Evolutionary conservation across 768 basidiomycete genomes (phyloP).

Genomic region (Phanerochaete sordida): DNA sequence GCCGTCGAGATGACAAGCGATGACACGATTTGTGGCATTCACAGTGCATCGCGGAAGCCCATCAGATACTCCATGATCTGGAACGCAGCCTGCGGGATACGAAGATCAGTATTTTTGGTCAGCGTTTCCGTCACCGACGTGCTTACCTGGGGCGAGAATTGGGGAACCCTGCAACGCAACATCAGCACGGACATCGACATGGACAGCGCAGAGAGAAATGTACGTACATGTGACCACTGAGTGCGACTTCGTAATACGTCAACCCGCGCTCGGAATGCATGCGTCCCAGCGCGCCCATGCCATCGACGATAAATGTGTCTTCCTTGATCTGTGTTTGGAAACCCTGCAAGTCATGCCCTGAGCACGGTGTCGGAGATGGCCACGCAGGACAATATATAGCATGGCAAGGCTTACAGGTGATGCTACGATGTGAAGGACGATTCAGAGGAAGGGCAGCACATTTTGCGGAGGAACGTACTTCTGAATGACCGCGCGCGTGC

Average conservation of each 20-base stretch:
- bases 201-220: background rate
- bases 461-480: conserved; percentile 29
- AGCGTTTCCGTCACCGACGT: no score
- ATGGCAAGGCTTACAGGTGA: conserved; percentile 33
- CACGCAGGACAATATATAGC: no score
- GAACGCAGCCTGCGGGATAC: conserved; percentile 71
- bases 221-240: conserved; percentile 71
- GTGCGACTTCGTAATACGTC: conserved; percentile 61
- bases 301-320: conserved; percentile 70
- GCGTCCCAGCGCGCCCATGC: conserved; percentile 63
- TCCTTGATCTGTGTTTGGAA: conserved; percentile 66
- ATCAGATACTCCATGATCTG: conserved; percentile 67
- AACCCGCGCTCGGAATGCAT: conserved; percentile 65
- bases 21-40: no score
- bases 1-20: no score
- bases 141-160: conserved; percentile 61
- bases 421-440: no score
- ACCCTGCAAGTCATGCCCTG: conserved; percentile 64
- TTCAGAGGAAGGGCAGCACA: no score
- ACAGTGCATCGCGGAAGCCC: conserved; percentile 55
- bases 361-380: no score
- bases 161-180: conserved; percentile 50
- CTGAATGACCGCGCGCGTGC: conserved; percentile 37
- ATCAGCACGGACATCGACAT: no score
- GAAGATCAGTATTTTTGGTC: no score